Evolutionary conservation across 768 basidiomycete species (phyloP).

Genomic region (Suillus plorans): DNA sequence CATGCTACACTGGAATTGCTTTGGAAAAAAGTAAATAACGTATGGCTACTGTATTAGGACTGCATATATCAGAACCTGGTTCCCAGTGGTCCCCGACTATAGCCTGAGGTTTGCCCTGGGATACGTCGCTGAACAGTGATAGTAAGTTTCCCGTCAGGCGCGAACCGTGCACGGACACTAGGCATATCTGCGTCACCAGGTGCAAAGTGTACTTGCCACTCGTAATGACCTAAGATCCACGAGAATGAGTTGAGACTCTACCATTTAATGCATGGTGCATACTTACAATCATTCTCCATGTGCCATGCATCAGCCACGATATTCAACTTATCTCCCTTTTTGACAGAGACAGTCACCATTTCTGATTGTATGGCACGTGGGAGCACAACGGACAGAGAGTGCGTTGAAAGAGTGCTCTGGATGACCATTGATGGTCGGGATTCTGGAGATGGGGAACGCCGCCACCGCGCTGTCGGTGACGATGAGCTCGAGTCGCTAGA

Average conservation of each 20-base stretch:
- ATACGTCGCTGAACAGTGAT: slow-evolving; percentile 41
- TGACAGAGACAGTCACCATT: slow-evolving; percentile 64
- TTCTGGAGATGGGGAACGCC: slow-evolving; percentile 32
- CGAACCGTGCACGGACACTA: slow-evolving; percentile 50
- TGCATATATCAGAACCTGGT: slow-evolving; percentile 30
- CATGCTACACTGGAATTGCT: background rate
- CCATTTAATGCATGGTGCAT: background rate
- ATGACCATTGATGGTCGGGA: slow-evolving; percentile 46
- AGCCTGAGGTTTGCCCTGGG: slow-evolving; percentile 22
- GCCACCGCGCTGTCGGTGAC: slow-evolving; percentile 31
- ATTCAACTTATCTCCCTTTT: slow-evolving; percentile 55
- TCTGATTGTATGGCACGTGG: slow-evolving; percentile 50
- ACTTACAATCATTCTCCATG: slow-evolving; percentile 59
- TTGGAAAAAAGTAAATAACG: background rate
- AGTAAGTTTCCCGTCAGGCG: slow-evolving; percentile 43
- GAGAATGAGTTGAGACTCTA: background rate
- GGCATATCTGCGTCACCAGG: slow-evolving; percentile 56
- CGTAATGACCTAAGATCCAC: slow-evolving; percentile 49
- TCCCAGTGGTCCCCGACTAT: slow-evolving; percentile 20
- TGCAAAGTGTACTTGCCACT: slow-evolving; percentile 58
- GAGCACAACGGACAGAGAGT: slow-evolving; percentile 49
- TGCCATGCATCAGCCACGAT: slow-evolving; percentile 66
- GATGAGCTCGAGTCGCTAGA: slow-evolving; percentile 17
- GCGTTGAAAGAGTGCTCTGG: slow-evolving; percentile 36
- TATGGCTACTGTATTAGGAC: background rate